Evolutionary conservation across 1,284 basidiomycete species (phyloP), one percentile per base, ranked within the genome.

Genomic region (Ganoderma lucidum): DNA sequence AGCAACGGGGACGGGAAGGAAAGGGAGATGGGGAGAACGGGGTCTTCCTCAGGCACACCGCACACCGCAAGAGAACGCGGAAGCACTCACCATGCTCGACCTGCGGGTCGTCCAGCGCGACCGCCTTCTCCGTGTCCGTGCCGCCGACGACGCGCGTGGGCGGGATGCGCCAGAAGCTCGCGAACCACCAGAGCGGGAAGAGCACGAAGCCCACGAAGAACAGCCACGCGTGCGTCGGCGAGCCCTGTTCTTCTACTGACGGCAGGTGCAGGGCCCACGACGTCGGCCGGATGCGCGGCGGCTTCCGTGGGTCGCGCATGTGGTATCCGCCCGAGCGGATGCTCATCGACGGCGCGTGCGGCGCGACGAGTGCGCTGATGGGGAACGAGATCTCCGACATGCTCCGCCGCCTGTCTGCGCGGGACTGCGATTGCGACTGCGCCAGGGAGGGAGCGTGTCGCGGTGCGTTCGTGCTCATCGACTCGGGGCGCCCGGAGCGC

Each of bases 161-260:
- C 15, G 90, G 90, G 44, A 90, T 86, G 35, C 82, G 81, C 74
- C 88, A 82, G 71, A 92, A 82, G 14, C 86, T 84, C n/a, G 88
- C 90, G 68, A 88, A 74, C 90, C 92, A 94, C 92, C 92, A 93
- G 15, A 92, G 59, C n/a, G 91, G 90, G 73, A 93, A 93, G 42
- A 92, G 65, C 14, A 93, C 73, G 75, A 93, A 93, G 10, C 91
- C 92, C 65, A 90, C 70, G 77, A 93, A 93, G 80, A 94, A 94
- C 48, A 87, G 78, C 92, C 92, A 94, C 23, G 90, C 90, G 71
- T 92, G 90, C 32, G 88, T 71, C 1, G 92, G 88, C 70, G 90
- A 91, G 8, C 88, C 88, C 19, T 87, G 87, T 70, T 90, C 84
- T 67, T 90, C 89, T 64, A 76, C 76, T 14, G 77, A 79, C 45